These are phyloP conservation scores for Rosa rugosa DNA, from an alignment of 306 rosid species.

Conservation along the genomic window DNA sequence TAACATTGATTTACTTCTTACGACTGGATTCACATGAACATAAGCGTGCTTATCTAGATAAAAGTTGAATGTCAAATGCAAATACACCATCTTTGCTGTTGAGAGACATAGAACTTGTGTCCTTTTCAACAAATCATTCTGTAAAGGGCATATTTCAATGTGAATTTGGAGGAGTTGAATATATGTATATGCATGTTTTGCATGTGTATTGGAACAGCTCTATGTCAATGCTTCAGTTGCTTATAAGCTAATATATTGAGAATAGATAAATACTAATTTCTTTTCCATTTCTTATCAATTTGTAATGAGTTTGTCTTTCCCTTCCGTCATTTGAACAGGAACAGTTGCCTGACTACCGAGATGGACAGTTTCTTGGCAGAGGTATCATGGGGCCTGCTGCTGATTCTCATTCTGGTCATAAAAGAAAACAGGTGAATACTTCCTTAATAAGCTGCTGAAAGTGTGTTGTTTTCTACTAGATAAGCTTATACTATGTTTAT, in stretches of 20 bases:
- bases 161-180: not conserved
- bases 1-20: not conserved
- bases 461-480: conserved; percentile 10
- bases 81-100: not conserved
- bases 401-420: conserved; percentile 64
- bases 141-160: not conserved
- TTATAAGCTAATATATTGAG: not conserved
- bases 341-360: conserved; percentile 62
- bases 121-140: not conserved
- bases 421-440: conserved; percentile 64
- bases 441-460: conserved; percentile 1
- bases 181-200: not conserved
- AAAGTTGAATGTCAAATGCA: not conserved
- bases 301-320: conserved; percentile 28
- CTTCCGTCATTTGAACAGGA: conserved; percentile 51
- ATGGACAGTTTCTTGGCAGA: conserved; percentile 68
- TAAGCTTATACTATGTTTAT: not conserved
- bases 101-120: not conserved
- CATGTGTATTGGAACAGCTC: not conserved
- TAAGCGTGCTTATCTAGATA: not conserved
- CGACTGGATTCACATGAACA: not conserved
- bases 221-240: not conserved
- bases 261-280: not conserved
- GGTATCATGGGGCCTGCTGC: conserved; percentile 45
- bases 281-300: conserved; percentile 7